Base-by-base conservation (phyloP, 2,329 filamentous ascomycete species). In the Zymoseptoria brevis region DNA sequence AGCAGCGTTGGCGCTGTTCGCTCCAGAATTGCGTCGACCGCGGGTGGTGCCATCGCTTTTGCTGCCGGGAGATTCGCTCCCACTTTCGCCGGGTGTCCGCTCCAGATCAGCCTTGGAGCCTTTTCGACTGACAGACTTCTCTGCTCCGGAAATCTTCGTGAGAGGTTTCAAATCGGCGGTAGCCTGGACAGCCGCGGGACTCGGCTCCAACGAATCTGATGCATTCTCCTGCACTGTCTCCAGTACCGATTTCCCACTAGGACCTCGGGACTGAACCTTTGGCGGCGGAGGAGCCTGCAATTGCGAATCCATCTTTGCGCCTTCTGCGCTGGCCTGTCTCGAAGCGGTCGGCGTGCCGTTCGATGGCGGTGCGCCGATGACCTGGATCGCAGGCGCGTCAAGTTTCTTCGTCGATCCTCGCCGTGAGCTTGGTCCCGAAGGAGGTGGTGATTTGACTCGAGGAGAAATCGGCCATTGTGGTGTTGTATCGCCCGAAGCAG, bases 381-480 rank as follows among this genome's bases (percentile, higher is more conserved):
- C 75, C 51, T 76, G 72, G 55, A 80, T 79, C 68, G 7, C 19
- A 21, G 69, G 64, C 73, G 75, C 54, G 73, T 76, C 65, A 74
- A 75, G 55, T 76, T 78, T 64, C 59, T 67, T 69, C 53, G 60
- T 56, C 21, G 77, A 79, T 62, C 76, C 76, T 57, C 74, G 71
- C 71, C 77, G 72, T 29, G 76, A 78, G 55, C 70, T 74, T 3
- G 74, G 73, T 56, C 71, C 68, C 45, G 77, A 71, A 11, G 88
- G 88, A 19, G 89, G 88, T 57, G 89, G 89, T 7, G 89, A 69
- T 71, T 87, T 88, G 64, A 94, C 73, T 62, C 89, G 83, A 52
- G 89, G 89, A 53, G 89, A 92, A 62, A 87, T 76, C 24, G 89
- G 88, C 88, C 89, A 93, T 74, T 87, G 83, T 62, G 84, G 84